Base-by-base conservation (phyloP, 2,329 filamentous ascomycete genomes). In the Dactylonectria macrodidyma region DNA sequence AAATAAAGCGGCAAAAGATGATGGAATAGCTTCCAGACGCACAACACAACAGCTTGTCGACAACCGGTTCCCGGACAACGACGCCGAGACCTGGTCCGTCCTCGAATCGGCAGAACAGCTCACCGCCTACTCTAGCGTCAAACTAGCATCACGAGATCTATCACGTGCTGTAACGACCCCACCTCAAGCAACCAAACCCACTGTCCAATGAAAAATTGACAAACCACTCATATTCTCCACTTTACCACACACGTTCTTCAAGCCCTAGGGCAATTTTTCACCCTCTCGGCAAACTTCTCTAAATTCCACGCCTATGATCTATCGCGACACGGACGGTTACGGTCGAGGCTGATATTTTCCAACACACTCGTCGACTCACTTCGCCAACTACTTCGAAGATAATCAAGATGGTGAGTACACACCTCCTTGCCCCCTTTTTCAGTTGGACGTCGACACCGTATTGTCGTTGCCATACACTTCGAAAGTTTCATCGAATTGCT, bases 331-430 rank as follows among this genome's bases (percentile, higher is more conserved):
- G 73, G 78, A 78, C 77, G 77, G 77, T 77, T 73, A 79, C 78
- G 75, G 75, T 78, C 71, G 77, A 80, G 77, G 77, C 77, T 78
- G 76, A 78, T 75, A 75, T 76, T 74, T 71, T 67, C 68, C 71
- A 76, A 78, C 74, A 76, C 78, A 79, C 77, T 79, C 76, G 78
- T 79, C 80, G 80, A 79, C 80, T 80, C 75, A 81, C 79, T 81
- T 82, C 80, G 79, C 78, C 81, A 72, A 79, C 73, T 79, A 80
- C 78, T 79, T 80, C 80, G 77, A 81, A 82, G 79, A 77, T 78
- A 80, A 79, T 81, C 81, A 86, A 82, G 80, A 86, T 86, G 84
- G 84, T 85, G 81, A 85, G 84, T 84, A 73, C 68, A 70, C 71
- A 66, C 67, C 66, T 69, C 67, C 66, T 71, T 65, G 24, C 66